Percentiles rank a stretch among this genome's conserved stretches.
phyloP scores from a whole-genome alignment of 1,139 yeast genomes.

The Waltiozyma solani region DNA sequence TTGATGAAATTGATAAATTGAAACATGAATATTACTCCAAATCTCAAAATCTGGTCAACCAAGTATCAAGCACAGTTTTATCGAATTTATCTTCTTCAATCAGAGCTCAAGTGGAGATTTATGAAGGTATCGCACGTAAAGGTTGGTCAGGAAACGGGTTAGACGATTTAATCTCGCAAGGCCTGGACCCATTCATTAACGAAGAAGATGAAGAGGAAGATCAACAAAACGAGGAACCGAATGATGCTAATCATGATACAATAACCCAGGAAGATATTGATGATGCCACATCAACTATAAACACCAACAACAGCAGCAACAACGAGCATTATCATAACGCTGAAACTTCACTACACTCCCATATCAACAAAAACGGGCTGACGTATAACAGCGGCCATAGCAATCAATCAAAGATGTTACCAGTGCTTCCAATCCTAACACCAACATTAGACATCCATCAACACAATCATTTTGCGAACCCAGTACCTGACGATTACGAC shows the following conservation, averaged over 20 bases:
- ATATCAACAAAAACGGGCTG: neutral
- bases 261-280: neutral
- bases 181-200: slow-evolving; percentile 40
- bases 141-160: slow-evolving; percentile 87
- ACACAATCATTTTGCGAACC: slow-evolving; percentile 2
- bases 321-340: neutral
- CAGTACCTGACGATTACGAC: too few relatives aligned
- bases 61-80: slow-evolving; percentile 43
- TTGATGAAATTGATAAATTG: slow-evolving; percentile 69
- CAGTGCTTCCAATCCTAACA: slow-evolving; percentile 3
- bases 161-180: slow-evolving; percentile 48
- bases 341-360: neutral
- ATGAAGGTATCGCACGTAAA: slow-evolving; percentile 72
- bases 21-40: slow-evolving; percentile 65
- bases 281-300: slow-evolving; percentile 1
- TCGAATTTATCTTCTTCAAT: slow-evolving; percentile 53
- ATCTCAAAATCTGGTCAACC: slow-evolving; percentile 49
- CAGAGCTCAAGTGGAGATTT: slow-evolving; percentile 72
- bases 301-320: neutral
- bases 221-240: neutral
- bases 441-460: slow-evolving; percentile 10
- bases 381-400: neutral
- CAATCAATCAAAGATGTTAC: neutral
- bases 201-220: slow-evolving; percentile 16
- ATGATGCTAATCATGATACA: too few relatives aligned